Conservation (phyloP, 352 stramenopile species). For the Globisporangium nodosum region DNA sequence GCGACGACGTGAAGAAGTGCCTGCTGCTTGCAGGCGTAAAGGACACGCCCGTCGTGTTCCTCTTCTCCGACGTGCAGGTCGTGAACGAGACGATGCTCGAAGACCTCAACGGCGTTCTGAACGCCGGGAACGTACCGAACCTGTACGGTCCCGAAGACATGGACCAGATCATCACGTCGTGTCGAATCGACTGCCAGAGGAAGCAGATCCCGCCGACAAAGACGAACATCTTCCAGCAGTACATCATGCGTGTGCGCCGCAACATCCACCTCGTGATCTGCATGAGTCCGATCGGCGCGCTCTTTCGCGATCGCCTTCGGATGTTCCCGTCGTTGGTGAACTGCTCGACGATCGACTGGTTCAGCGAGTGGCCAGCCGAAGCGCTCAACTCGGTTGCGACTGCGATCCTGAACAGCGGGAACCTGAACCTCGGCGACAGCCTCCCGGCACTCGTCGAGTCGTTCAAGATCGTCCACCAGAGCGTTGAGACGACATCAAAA, state of each 20-base stretch:
- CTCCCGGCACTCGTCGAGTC: slow-evolving; percentile 60
- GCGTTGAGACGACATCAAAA: slow-evolving; percentile 77
- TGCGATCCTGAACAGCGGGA: slow-evolving; percentile 79
- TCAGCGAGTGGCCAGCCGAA: slow-evolving; percentile 84
- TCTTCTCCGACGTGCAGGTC: slow-evolving; percentile 94
- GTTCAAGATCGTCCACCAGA: slow-evolving; percentile 90
- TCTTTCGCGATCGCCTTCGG: slow-evolving; percentile 75
- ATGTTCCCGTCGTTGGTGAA: slow-evolving; percentile 89
- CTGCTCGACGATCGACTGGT: slow-evolving; percentile 87
- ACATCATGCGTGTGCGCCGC: slow-evolving; percentile 86
- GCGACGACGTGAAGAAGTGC: slow-evolving; percentile 91
- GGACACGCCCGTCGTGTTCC: slow-evolving; percentile 88
- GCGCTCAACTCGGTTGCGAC: slow-evolving; percentile 80
- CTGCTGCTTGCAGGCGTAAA: slow-evolving; percentile 88
- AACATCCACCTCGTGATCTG: slow-evolving; percentile 92
- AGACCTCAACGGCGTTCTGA: slow-evolving; percentile 94
- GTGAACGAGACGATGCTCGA: slow-evolving; percentile 95
- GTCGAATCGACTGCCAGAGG: slow-evolving; percentile 90
- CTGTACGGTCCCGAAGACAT: slow-evolving; percentile 91
- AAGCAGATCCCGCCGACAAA: slow-evolving; percentile 89
- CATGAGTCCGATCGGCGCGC: slow-evolving; percentile 76
- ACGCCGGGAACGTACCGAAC: slow-evolving; percentile 93
- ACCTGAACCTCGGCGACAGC: slow-evolving; percentile 53
- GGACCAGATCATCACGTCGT: slow-evolving; percentile 88
- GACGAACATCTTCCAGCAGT: slow-evolving; percentile 94